Evolutionary conservation across 768 basidiomycete species (phyloP), one percentile per base, ranked within the genome.

Genomic region (Tulasnella sp.): DNA sequence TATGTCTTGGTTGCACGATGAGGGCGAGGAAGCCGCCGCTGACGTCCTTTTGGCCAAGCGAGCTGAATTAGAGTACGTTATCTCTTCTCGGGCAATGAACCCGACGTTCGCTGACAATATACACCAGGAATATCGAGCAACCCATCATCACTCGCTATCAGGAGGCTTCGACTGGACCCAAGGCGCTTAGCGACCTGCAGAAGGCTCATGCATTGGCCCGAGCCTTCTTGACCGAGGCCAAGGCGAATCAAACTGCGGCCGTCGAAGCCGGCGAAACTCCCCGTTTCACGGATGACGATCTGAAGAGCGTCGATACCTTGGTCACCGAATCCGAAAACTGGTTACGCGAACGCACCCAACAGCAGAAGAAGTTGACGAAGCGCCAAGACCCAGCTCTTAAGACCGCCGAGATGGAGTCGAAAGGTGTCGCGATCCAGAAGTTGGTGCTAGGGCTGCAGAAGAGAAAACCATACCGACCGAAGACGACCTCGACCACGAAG

Each of bases 371-470:
- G 78, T 89, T 93, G 75, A 89, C 92, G 86, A 86, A 89, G 84
- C 90, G 94, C 83, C 91, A 95, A 84, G 92, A 98, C 84, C 96
- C 96, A 3, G 93, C 93, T n/a, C 90, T 98, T 44, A 90, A 92
- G 86, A 93, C 93, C 75, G 90, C 87, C 83, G 96, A 98, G 86
- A 92, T 99, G 91, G 93, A 92, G 87, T 91, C 92, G 79, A 89
- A 93, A 79, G 93, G 94, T 40, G 94, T 93, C 89, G 89, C 89
- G 69, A 87, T 98, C 48, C 96, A 97, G 88, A 90, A 87, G 76
- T 92, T 92, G 72, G 86, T 86, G 77, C 80, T 82, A 28, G 79
- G 79, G 73, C 42, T 84, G 76, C 58, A 76, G 31, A 83, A 80
- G 81, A 79, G 82, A 79, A 84, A 83, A 79, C 76, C 77, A 16